These are phyloP conservation scores for Fusarium circinatum DNA, from an alignment of 2,329 filamentous ascomycete species.

Conservation along the genomic window DNA sequence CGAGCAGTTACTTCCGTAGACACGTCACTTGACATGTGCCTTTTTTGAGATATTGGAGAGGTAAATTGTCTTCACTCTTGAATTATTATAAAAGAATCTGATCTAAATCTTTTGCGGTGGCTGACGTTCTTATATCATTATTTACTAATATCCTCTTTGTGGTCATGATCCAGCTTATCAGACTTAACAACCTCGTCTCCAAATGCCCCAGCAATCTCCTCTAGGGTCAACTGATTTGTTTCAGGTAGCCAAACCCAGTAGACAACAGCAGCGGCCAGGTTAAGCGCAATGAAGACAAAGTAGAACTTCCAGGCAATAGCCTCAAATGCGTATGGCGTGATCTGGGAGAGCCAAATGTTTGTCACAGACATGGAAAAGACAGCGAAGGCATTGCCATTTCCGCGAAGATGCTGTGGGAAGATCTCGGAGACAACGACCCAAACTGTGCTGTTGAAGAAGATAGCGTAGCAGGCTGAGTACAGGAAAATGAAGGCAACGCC, in stretches of 20 bases:
- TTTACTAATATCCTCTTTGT: background rate
- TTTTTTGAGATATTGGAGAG: background rate
- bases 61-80: background rate
- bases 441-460: background rate
- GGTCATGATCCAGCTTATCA: background rate
- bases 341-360: background rate
- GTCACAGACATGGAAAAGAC: background rate
- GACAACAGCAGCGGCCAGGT: background rate
- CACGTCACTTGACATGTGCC: background rate
- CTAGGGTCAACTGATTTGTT: background rate
- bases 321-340: background rate
- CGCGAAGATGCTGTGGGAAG: background rate
- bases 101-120: background rate
- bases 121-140: no score
- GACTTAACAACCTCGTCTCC: background rate
- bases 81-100: background rate
- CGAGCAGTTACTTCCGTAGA: no score
- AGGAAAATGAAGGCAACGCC: background rate
- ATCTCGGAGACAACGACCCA: background rate
- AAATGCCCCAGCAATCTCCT: background rate
- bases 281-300: background rate
- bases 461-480: background rate
- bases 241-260: background rate
- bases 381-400: background rate
- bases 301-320: background rate